Evolutionary conservation across 179 eudicot genomes (phyloP).

Genomic region (Gypsophila paniculata): DNA sequence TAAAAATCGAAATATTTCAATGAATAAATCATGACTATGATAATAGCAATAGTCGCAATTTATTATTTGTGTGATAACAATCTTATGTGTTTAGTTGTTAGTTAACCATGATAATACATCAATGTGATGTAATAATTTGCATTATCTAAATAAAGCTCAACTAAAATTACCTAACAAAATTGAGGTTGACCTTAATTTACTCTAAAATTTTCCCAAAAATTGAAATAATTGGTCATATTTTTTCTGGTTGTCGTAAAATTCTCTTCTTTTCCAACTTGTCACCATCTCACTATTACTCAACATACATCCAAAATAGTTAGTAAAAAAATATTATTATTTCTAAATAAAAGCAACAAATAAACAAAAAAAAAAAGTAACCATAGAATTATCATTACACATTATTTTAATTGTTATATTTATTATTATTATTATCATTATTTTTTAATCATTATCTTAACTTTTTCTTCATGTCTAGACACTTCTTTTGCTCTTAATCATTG

Average conservation of each 20-base stretch:
- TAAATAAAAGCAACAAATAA: not conserved
- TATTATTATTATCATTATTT: too few species aligned
- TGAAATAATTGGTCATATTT: slow-evolving; percentile 8
- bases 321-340: not conserved
- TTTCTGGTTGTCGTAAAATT: slow-evolving; percentile 1
- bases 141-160: too few species aligned
- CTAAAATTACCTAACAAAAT: not conserved
- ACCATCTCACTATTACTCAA: slow-evolving; percentile 5
- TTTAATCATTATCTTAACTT: slow-evolving; percentile 15
- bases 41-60: too few species aligned
- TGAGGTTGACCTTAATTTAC: slow-evolving; percentile 33
- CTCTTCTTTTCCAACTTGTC: slow-evolving; percentile 12
- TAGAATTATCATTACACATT: not conserved
- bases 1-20: too few species aligned
- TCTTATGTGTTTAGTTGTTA: too few species aligned
- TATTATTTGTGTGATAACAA: too few species aligned
- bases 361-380: slow-evolving; percentile 9
- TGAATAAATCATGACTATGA: too few species aligned
- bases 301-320: slow-evolving; percentile 15
- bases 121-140: too few species aligned
- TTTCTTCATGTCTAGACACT: slow-evolving; percentile 6
- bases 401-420: not conserved
- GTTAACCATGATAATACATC: too few species aligned
- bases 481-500: slow-evolving; percentile 12
- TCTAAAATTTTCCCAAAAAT: slow-evolving; percentile 7